phyloP scores from a whole-genome alignment of 257 asterid species.

The Nemophila menziesii region DNA sequence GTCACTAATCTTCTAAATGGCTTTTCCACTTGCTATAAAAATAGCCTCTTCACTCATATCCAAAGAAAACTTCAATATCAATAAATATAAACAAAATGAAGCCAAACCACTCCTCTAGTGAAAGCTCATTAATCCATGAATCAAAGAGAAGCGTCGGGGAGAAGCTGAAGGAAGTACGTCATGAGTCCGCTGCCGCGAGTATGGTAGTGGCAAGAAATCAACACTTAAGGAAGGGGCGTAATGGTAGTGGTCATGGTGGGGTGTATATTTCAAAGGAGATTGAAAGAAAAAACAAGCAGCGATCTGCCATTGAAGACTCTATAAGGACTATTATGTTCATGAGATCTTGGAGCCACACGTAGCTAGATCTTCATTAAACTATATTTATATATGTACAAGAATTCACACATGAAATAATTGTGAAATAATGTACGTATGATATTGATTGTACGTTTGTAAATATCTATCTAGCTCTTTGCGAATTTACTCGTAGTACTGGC shows the following conservation, averaged over 20 bases:
- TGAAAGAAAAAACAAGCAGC: slow-evolving; percentile 31
- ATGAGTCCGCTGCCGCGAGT: slow-evolving; percentile 4
- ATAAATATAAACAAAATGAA: slow-evolving; percentile 17
- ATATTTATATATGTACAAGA: background rate
- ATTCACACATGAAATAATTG: too few relatives aligned
- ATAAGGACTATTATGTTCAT: slow-evolving; percentile 51
- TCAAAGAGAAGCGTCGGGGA: slow-evolving; percentile 15
- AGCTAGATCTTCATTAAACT: background rate
- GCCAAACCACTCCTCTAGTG: slow-evolving; percentile 22
- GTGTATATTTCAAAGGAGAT: slow-evolving; percentile 15
- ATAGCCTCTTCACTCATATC: too few relatives aligned
- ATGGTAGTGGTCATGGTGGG: too few relatives aligned
- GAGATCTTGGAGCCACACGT: slow-evolving; percentile 48
- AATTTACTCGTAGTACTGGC: too few relatives aligned
- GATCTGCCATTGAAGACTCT: slow-evolving; percentile 41
- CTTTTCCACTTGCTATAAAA: too few relatives aligned
- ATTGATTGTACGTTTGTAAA: too few relatives aligned
- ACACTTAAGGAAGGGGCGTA: background rate
- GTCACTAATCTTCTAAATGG: too few relatives aligned
- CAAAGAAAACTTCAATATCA: too few relatives aligned
- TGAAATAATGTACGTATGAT: too few relatives aligned
- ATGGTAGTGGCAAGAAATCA: slow-evolving; percentile 8
- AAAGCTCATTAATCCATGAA: slow-evolving; percentile 13
- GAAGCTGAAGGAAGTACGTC: slow-evolving; percentile 14
- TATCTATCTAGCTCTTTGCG: too few relatives aligned